These are phyloP conservation scores for Pseudogymnoascus sp. DNA, from an alignment of 2,329 filamentous ascomycete genomes.

Conservation along the genomic window DNA sequence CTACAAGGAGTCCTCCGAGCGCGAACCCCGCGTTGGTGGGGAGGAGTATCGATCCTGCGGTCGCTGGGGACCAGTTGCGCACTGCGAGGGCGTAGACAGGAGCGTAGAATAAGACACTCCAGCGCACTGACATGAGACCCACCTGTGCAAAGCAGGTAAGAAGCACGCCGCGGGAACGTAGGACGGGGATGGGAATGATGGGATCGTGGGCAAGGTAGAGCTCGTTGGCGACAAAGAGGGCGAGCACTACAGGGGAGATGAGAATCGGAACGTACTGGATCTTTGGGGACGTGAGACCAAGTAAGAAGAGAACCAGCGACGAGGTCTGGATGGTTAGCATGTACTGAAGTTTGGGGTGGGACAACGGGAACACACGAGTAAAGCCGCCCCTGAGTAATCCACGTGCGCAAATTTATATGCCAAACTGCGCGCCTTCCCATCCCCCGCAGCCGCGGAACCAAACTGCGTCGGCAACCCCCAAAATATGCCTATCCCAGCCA, in stretches of 20 bases:
- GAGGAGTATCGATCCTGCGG: conserved; percentile 67
- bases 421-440: conserved; percentile 30
- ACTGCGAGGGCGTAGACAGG: conserved; percentile 75
- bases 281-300: conserved; percentile 56
- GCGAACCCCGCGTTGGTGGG: conserved; percentile 78
- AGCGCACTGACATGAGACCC: conserved; percentile 72
- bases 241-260: conserved; percentile 44
- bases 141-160: conserved; percentile 68
- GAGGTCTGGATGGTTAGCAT: conserved; percentile 36
- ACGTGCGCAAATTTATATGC: conserved; percentile 53
- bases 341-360: not conserved
- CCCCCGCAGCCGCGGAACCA: conserved; percentile 28
- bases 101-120: conserved; percentile 72
- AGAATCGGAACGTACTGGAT: conserved; percentile 53
- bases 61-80: conserved; percentile 58
- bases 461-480: conserved; percentile 52
- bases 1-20: conserved; percentile 62
- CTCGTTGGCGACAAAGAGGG: conserved; percentile 56
- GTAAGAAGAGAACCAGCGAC: conserved; percentile 64
- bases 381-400: conserved; percentile 65
- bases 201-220: conserved; percentile 56
- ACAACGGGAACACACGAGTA: conserved; percentile 43
- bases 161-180: conserved; percentile 62
- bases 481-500: conserved; percentile 54
- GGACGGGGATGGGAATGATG: conserved; percentile 63